phyloP scores from a whole-genome alignment of 1,284 basidiomycete species.

The Ustilago sp. region DNA sequence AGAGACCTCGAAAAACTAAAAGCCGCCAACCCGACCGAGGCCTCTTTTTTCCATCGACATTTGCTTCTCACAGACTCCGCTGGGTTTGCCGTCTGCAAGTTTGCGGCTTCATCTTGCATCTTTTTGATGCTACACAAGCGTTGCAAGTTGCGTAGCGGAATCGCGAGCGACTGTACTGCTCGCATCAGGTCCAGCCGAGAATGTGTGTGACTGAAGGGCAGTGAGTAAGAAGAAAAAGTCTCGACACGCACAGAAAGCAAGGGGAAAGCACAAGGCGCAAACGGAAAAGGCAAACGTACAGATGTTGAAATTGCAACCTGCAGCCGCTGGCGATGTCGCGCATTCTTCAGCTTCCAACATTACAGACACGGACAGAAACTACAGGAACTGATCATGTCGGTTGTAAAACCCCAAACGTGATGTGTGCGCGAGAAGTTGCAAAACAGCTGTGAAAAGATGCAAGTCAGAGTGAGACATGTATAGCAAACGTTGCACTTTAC shows the following conservation, averaged over 20 bases:
- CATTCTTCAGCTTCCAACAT: not conserved
- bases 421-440: not conserved
- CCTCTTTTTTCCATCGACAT: not conserved
- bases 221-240: not conserved
- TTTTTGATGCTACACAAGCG: not conserved
- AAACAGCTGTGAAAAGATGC: slow-evolving; percentile 17
- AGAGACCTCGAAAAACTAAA: not conserved
- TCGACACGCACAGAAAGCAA: not conserved
- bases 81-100: not conserved
- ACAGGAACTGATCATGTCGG: slow-evolving; percentile 1
- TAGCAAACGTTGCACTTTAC: slow-evolving; percentile 14
- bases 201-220: not conserved
- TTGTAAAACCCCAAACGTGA: not conserved
- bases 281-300: not conserved
- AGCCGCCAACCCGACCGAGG: slow-evolving; percentile 3
- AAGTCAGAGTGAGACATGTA: slow-evolving; percentile 37
- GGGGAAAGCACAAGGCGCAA: not conserved
- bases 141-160: not conserved
- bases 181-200: slow-evolving; percentile 4
- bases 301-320: slow-evolving; percentile 24
- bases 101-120: not conserved
- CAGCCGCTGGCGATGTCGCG: slow-evolving; percentile 18
- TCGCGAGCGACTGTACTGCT: slow-evolving; percentile 14
- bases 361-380: not conserved
- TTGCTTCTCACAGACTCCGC: not conserved